Evolutionary conservation across 345 rosid species (phyloP), one percentile per base, ranked within the genome.

Genomic region (Cardiospermum halicacabum): DNA sequence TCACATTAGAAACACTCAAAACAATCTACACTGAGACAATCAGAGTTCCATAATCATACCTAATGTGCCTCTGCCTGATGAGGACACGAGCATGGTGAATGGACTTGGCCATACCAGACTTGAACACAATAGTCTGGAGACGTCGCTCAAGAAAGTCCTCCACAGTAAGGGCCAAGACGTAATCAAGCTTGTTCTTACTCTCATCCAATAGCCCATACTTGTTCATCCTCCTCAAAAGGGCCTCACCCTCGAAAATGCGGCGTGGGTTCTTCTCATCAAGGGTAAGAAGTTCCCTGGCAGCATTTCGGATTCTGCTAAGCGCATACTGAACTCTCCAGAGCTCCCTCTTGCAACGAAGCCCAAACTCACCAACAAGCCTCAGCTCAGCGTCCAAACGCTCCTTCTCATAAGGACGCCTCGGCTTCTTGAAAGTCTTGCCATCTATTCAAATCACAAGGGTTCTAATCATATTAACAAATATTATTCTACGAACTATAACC

Each of bases 261-360:
- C 77, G 74, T 9, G 77, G 70, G 70, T 73, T 73, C 65, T 77
- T 77, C 77, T 77, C 81, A 54, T 77, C 68, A 28, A 65, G 68
- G 39, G 68, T 65, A 11, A 65, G 67, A 73, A 77, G 80, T 65
- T 72, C 74, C 74, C 80, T 73, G 0, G 80, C 80, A 0, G 74
- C 74, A 61, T 77, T 77, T 32, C 77, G 80, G 18, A 73, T 77
- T 3, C 72, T 74, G 56, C 80, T 72, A 69, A 77, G n/a, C 0
- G 72, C 77, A 61, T 72, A 77, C 59, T 77, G 81, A 55, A 77
- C 81, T 55, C 81, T 77, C 78, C 77, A 77, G 42, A 77, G 74
- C 30, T 77, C 81, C 64, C 81, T 73, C 72, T 77, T 77, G 63
- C 70, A 70, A 4, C 77, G 72, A 9, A 77, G 77, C 11, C 81